A percentile compares a stretch with the other conserved stretches of the same genome.
Evolutionary conservation across 805 yeast species (phyloP).

Genomic region (Teunomyces panamensis): DNA sequence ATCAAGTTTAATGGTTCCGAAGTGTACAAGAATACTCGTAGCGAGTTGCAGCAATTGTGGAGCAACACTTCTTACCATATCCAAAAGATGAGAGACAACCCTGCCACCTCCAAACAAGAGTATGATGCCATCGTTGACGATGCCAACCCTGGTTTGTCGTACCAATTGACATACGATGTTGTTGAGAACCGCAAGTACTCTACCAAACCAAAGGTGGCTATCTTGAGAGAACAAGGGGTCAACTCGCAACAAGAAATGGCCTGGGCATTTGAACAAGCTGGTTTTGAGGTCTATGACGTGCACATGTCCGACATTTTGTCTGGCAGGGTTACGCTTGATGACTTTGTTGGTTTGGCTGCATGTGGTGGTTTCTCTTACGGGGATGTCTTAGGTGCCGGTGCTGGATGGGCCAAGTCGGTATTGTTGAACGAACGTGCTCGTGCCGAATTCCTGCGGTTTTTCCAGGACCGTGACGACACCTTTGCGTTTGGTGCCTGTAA

Average conservation of each 20-base stretch:
- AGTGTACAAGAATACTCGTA: slow-evolving; percentile 58
- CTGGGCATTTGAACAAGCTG: slow-evolving; percentile 92
- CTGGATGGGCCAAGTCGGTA: slow-evolving; percentile 98
- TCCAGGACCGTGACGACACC: slow-evolving; percentile 83
- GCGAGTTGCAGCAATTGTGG: slow-evolving; percentile 79
- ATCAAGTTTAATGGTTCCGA: slow-evolving; percentile 45
- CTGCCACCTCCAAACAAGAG: slow-evolving; percentile 85
- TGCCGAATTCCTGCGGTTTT: slow-evolving; percentile 72
- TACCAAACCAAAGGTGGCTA: slow-evolving; percentile 83
- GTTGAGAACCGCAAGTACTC: slow-evolving; percentile 8
- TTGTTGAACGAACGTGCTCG: slow-evolving; percentile 77
- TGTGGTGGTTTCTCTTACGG: slow-evolving; percentile 99
- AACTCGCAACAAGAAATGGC: slow-evolving; percentile 99
- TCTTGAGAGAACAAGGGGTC: slow-evolving; percentile 97
- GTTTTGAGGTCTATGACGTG: slow-evolving; percentile 90
- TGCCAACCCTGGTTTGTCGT: slow-evolving; percentile 84
- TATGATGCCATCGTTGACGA: slow-evolving; percentile 71
- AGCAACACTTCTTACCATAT: slow-evolving; percentile 81
- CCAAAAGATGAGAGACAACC: slow-evolving; percentile 93
- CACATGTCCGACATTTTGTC: slow-evolving; percentile 91
- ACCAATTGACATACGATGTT: slow-evolving; percentile 70
- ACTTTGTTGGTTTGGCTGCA: slow-evolving; percentile 91
- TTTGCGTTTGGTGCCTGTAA: slow-evolving; percentile 98
- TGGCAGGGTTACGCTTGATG: slow-evolving; percentile 69
- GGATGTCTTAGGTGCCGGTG: slow-evolving; percentile 97